These are phyloP conservation scores for Thalassiosira hispida DNA, from an alignment of 352 stramenopile genomes.

Conservation along the genomic window DNA sequence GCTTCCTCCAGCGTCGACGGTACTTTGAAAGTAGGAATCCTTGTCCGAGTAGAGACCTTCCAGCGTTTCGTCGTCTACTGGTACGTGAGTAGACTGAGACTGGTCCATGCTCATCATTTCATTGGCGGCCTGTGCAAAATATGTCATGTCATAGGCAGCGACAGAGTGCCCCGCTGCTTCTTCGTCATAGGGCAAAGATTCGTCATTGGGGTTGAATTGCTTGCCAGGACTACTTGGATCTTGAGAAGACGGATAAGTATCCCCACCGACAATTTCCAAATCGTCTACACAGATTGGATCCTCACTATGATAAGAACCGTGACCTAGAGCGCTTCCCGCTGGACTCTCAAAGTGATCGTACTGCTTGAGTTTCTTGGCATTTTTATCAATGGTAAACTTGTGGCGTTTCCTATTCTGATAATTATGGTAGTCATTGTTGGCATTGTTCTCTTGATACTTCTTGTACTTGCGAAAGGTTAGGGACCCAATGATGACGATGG, in stretches of 20 bases:
- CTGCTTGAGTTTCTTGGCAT: slow-evolving; percentile 2
- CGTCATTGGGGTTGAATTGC: slow-evolving; percentile 8
- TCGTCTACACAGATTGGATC: slow-evolving; percentile 9
- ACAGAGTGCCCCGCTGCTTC: not conserved
- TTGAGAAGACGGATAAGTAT: slow-evolving; percentile 8
- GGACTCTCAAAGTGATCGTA: slow-evolving; percentile 45
- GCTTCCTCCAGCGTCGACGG: not conserved
- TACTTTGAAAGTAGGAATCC: slow-evolving; percentile 42
- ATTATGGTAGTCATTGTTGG: slow-evolving; percentile 22
- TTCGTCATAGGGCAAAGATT: slow-evolving; percentile 5
- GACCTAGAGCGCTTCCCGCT: not conserved
- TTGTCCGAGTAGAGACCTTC: slow-evolving; percentile 42
- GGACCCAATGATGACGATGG: slow-evolving; percentile 19
- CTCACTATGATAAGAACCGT: not conserved
- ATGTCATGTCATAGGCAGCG: slow-evolving; percentile 15
- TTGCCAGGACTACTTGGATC: not conserved
- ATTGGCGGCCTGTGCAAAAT: slow-evolving; percentile 16
- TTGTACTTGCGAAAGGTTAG: slow-evolving; percentile 22
- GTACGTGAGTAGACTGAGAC: not conserved
- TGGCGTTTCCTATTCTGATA: slow-evolving; percentile 22
- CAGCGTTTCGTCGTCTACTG: slow-evolving; percentile 18
- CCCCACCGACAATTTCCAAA: slow-evolving; percentile 20
- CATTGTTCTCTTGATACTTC: slow-evolving; percentile 10
- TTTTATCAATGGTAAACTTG: not conserved
- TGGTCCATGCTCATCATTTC: not conserved